Evolutionary conservation across 1,284 basidiomycete genomes (phyloP).

Genomic region (Ceratobasidium sp.): DNA sequence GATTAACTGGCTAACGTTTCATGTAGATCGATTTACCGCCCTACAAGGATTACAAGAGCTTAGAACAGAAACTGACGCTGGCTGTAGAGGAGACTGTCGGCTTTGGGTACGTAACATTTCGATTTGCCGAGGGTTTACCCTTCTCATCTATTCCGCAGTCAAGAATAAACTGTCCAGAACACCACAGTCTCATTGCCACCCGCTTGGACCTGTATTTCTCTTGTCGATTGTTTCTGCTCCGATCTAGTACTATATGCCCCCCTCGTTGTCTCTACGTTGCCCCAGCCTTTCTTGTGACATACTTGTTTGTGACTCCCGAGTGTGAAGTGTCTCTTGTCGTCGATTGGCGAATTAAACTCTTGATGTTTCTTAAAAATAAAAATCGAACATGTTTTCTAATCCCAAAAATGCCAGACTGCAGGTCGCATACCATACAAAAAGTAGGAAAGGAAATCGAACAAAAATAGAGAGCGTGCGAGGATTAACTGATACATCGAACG

Average conservation of each 20-base stretch:
- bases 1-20: not conserved
- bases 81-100: conserved; percentile 76
- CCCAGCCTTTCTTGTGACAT: not conserved
- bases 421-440: conserved; percentile 10
- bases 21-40: conserved; percentile 80
- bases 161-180: conserved; percentile 38
- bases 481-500: conserved; percentile 33
- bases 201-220: conserved; percentile 11
- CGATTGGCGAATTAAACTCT: conserved; percentile 5
- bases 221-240: not conserved
- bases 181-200: conserved; percentile 1
- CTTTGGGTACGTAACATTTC: conserved; percentile 60
- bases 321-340: conserved; percentile 1
- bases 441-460: not conserved
- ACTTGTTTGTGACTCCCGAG: not conserved
- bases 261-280: not conserved
- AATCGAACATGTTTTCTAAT: conserved; percentile 2
- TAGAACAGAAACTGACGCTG: conserved; percentile 88
- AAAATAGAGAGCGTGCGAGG: not conserved
- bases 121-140: not conserved
- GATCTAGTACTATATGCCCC: conserved; percentile 5
- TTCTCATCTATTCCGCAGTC: conserved; percentile 27
- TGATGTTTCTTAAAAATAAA: not conserved
- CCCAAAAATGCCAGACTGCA: not conserved
- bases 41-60: conserved; percentile 87